Conservation (phyloP, 2,329 filamentous ascomycete species). For the Pezicula rhizophila region DNA sequence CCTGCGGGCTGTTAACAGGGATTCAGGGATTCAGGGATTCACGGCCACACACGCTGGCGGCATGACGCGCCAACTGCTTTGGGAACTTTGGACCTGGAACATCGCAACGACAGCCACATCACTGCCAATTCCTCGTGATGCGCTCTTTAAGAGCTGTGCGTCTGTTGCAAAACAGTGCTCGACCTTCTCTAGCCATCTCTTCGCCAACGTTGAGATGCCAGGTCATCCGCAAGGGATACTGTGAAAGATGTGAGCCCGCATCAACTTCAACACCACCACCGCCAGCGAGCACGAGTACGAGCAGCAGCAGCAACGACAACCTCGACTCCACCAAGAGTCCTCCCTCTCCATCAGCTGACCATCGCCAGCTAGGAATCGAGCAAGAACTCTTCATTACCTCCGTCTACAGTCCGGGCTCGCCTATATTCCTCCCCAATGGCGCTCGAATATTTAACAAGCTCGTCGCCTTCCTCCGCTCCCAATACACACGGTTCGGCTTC, state of each 20-base stretch:
- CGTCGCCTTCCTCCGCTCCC: conserved; percentile 72
- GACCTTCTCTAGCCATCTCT: conserved; percentile 4
- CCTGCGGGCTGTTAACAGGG: conserved; percentile 5
- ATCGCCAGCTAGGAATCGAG: conserved; percentile 52
- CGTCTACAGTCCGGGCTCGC: conserved; percentile 75
- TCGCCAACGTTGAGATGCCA: conserved; percentile 5
- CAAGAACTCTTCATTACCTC: conserved; percentile 78
- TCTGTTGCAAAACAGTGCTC: conserved; percentile 12
- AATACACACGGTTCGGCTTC: conserved; percentile 81
- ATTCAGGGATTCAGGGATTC: conserved; percentile 4
- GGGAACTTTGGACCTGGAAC: conserved; percentile 1
- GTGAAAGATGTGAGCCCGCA: conserved; percentile 22
- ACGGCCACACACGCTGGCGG: neutral
- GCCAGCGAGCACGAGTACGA: neutral
- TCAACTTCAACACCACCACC: neutral
- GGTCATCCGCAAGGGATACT: conserved; percentile 21
- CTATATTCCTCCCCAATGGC: conserved; percentile 77
- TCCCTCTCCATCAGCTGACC: conserved; percentile 36
- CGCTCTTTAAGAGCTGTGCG: conserved; percentile 24
- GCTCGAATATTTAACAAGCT: conserved; percentile 79
- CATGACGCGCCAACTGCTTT: conserved; percentile 4
- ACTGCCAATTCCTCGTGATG: conserved; percentile 18
- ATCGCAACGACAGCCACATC: neutral
- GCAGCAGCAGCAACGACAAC: neutral
- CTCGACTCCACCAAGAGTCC: conserved; percentile 11